phyloP scores from a whole-genome alignment of 768 basidiomycete genomes.

The Hysterangium stoloniferum region DNA sequence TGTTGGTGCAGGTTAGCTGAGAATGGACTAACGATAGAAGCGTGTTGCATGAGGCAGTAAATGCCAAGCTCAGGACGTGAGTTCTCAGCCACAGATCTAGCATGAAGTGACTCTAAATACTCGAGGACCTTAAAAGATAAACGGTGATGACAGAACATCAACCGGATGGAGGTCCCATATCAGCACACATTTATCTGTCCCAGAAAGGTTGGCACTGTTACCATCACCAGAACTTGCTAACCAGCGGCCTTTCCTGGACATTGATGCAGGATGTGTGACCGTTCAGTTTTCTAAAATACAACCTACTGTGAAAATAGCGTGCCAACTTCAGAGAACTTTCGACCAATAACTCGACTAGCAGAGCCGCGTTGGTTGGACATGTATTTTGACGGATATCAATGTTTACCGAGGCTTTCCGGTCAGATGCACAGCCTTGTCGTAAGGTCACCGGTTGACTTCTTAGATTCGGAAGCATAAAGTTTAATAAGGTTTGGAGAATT shows the following conservation, averaged over 20 bases:
- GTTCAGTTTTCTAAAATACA: no score
- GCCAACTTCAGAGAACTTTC: no score
- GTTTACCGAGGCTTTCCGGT: no score
- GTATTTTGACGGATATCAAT: no score
- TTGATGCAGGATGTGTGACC: slow-evolving; percentile 63
- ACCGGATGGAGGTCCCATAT: slow-evolving; percentile 67
- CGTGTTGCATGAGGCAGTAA: slow-evolving; percentile 58
- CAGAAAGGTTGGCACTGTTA: slow-evolving; percentile 2
- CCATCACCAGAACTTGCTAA: slow-evolving; percentile 60
- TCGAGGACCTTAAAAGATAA: slow-evolving; percentile 38
- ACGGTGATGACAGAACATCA: slow-evolving; percentile 36
- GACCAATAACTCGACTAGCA: no score
- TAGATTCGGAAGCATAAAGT: no score
- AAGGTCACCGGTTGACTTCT: no score
- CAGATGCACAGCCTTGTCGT: no score
- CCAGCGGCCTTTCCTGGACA: slow-evolving; percentile 50
- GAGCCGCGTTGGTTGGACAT: no score
- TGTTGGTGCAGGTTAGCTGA: slow-evolving; percentile 4
- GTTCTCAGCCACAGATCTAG: not conserved
- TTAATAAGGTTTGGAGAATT: no score
- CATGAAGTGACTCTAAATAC: slow-evolving; percentile 21
- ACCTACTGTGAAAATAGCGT: no score
- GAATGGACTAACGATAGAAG: slow-evolving; percentile 50
- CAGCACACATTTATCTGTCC: slow-evolving; percentile 39
- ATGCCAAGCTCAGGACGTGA: slow-evolving; percentile 54